These are phyloP conservation scores for Sicyos baderoa DNA, from an alignment of 306 rosid genomes.

Conservation along the genomic window DNA sequence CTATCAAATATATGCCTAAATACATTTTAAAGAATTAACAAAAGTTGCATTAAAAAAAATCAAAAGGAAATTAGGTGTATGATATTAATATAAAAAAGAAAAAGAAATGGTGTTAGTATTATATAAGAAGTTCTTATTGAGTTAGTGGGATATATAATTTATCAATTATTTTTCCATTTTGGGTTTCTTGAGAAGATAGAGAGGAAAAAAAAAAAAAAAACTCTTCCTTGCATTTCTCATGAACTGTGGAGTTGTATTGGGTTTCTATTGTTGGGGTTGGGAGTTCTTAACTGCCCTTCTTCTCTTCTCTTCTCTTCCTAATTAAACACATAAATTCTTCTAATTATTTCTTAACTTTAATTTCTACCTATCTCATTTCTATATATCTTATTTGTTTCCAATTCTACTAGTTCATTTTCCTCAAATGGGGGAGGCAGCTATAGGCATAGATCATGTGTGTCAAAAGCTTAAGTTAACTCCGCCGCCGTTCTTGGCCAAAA, in stretches of 20 bases:
- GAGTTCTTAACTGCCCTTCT: slow-evolving; percentile 97
- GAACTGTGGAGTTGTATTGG: slow-evolving; percentile 99
- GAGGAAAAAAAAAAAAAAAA: slow-evolving; percentile 13
- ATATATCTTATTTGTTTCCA: neutral
- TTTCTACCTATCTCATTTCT: neutral
- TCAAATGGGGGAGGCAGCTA: slow-evolving; percentile 24
- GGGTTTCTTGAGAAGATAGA: slow-evolving; percentile 3
- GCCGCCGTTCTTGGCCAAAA: slow-evolving; percentile 82
- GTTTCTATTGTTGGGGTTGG: slow-evolving; percentile 99
- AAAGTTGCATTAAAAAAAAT: too few species aligned
- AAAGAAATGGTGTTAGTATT: too few species aligned
- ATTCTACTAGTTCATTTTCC: neutral
- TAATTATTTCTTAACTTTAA: neutral
- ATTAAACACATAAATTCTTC: neutral
- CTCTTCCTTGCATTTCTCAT: slow-evolving; percentile 54
- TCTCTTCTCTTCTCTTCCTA: slow-evolving; percentile 48
- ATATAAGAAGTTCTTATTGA: too few species aligned
- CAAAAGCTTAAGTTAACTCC: slow-evolving; percentile 52
- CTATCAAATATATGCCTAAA: too few species aligned
- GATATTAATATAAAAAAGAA: too few species aligned
- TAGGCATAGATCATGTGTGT: slow-evolving; percentile 11
- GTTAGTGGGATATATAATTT: too few species aligned
- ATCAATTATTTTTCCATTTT: slow-evolving; percentile 11
- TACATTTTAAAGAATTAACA: too few species aligned
- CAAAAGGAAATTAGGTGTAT: too few species aligned